Conservation (phyloP, 331 rosid genomes). For the Phaseolus coccineus region DNA sequence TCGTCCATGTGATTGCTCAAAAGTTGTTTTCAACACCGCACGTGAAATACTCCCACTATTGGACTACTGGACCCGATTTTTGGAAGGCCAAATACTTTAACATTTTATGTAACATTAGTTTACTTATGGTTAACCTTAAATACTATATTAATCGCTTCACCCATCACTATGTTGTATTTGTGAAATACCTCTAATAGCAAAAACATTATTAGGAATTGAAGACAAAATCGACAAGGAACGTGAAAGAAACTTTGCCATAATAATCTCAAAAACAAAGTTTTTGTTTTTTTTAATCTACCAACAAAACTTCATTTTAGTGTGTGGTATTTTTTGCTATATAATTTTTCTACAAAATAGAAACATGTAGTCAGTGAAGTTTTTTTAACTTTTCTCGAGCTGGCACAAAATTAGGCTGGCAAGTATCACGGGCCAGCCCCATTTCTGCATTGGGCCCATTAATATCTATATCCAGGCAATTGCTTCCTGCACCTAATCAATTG, state of each 20-base stretch:
- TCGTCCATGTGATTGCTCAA: conserved; percentile 46
- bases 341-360: not conserved
- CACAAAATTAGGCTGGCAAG: not conserved
- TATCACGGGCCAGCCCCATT: not conserved
- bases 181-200: conserved; percentile 1
- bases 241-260: conserved; percentile 26
- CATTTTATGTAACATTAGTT: not conserved
- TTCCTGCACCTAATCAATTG: too few relatives aligned
- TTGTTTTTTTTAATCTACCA: not conserved
- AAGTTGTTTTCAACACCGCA: conserved; percentile 47
- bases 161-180: conserved; percentile 28
- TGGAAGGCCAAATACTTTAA: not conserved
- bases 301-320: not conserved
- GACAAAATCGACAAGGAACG: conserved; percentile 2
- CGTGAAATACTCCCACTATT: conserved; percentile 42
- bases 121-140: not conserved
- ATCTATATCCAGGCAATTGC: too few relatives aligned
- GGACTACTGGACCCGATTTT: conserved; percentile 31
- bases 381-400: not conserved
- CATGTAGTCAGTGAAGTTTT: not conserved
- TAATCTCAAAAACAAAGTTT: too few relatives aligned
- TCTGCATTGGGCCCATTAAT: not conserved
- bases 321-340: not conserved
- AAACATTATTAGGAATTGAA: conserved; percentile 9
- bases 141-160: conserved; percentile 7